phyloP scores from a whole-genome alignment of 139 green algal genomes.

The Micractinium sp. region DNA sequence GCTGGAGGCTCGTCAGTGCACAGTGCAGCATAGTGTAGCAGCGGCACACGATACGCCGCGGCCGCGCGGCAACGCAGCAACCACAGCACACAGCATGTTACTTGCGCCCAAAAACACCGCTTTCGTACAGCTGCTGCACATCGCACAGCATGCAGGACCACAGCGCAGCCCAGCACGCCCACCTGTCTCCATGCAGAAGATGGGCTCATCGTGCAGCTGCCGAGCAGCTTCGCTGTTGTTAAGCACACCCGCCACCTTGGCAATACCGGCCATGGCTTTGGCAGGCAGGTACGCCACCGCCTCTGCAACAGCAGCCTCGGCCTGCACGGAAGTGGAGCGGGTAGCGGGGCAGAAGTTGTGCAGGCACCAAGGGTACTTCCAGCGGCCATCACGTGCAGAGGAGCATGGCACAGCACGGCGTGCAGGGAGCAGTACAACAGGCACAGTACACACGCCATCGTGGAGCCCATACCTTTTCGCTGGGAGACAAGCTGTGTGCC shows the following conservation, averaged over 20 bases:
- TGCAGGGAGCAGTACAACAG: no score
- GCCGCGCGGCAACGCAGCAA: no score
- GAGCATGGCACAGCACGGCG: no score
- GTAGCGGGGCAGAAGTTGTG: no score
- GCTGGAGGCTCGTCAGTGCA: no score
- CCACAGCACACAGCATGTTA: no score
- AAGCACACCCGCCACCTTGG: neutral
- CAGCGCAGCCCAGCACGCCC: neutral
- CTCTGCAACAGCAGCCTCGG: neutral
- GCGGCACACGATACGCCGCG: no score
- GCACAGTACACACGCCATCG: no score
- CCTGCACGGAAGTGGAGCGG: neutral
- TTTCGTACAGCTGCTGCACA: no score
- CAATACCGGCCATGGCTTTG: conserved; percentile 7
- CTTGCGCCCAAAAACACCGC: no score
- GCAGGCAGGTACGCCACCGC: conserved; percentile 1
- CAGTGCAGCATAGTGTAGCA: neutral
- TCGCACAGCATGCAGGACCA: no score
- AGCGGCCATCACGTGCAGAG: no score
- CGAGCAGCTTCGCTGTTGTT: neutral
- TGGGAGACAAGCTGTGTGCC: neutral
- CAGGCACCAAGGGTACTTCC: neutral
- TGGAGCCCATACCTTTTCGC: neutral
- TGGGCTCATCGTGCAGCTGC: conserved; percentile 9
- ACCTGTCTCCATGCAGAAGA: conserved; percentile 31